These are phyloP conservation scores for Solanum gandarillasii DNA, from an alignment of 257 asterid species.

Conservation along the genomic window DNA sequence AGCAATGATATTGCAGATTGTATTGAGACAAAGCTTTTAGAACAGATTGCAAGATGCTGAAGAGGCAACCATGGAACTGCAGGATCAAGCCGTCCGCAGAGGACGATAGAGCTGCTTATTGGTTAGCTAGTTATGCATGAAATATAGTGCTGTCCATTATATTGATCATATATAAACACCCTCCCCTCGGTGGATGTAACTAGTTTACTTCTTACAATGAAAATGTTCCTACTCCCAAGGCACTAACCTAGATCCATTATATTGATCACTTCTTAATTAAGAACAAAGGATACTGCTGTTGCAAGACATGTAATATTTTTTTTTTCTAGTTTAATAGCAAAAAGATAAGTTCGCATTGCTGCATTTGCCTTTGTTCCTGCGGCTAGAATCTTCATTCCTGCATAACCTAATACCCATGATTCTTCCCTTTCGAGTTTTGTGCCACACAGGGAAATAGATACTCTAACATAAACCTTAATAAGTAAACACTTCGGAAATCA, in stretches of 20 bases:
- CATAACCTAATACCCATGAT: neutral
- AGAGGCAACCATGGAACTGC: neutral
- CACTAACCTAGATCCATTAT: neutral
- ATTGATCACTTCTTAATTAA: neutral
- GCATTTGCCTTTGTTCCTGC: neutral
- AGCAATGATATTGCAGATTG: neutral
- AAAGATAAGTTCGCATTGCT: neutral
- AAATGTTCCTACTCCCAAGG: neutral
- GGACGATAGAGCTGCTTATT: neutral
- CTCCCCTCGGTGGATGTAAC: neutral
- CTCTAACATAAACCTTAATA: neutral
- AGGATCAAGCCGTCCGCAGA: neutral
- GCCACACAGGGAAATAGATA: neutral
- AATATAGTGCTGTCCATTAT: neutral
- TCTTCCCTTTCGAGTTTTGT: neutral
- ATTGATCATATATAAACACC: neutral
- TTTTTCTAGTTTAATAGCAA: neutral
- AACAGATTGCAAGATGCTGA: neutral
- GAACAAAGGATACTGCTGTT: neutral
- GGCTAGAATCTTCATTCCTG: neutral
- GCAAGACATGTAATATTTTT: neutral
- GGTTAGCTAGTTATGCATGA: neutral
- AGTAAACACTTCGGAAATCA: neutral
- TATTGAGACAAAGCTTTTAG: neutral
- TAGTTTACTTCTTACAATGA: neutral